These are phyloP conservation scores for Termitomyces bulborhizus DNA, from an alignment of 768 basidiomycete species.

Conservation along the genomic window DNA sequence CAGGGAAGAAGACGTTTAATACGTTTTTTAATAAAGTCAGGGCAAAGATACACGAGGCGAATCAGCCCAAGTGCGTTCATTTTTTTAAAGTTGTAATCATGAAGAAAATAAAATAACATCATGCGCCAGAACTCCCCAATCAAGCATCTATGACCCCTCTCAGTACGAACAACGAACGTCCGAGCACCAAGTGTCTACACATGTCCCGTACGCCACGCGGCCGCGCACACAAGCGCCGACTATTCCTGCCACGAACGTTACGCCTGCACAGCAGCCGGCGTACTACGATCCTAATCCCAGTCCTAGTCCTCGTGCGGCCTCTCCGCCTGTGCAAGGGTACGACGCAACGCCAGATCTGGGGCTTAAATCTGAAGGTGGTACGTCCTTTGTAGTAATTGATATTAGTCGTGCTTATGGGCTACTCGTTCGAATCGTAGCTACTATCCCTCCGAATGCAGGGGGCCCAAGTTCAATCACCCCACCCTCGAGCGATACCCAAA, in stretches of 20 bases:
- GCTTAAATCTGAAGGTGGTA: not conserved
- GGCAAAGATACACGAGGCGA: conserved; percentile 79
- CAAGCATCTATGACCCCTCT: conserved; percentile 3
- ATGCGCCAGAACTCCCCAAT: conserved; percentile 1
- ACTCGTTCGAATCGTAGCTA: not conserved
- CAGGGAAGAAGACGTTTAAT: conserved; percentile 75
- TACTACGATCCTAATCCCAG: conserved; percentile 28
- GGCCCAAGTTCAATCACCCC: not conserved
- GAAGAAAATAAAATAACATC: too few species aligned
- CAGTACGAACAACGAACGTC: conserved; percentile 9
- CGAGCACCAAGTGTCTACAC: not conserved
- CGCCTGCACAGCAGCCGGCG: conserved; percentile 19
- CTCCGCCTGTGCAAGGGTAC: conserved; percentile 13
- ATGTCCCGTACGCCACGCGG: conserved; percentile 7
- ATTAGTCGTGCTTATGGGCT: not conserved
- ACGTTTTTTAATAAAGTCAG: conserved; percentile 70
- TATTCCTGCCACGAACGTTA: not conserved
- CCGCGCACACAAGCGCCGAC: not conserved
- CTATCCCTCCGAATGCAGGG: not conserved
- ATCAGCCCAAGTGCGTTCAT: conserved; percentile 38
- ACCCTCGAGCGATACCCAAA: not conserved
- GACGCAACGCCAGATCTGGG: conserved; percentile 5
- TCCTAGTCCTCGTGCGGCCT: conserved; percentile 16
- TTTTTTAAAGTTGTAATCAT: too few species aligned
- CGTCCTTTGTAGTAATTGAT: not conserved